Conservation (phyloP, 192 early-diverging fungal genomes). For the Entomortierella beljakovae region DNA sequence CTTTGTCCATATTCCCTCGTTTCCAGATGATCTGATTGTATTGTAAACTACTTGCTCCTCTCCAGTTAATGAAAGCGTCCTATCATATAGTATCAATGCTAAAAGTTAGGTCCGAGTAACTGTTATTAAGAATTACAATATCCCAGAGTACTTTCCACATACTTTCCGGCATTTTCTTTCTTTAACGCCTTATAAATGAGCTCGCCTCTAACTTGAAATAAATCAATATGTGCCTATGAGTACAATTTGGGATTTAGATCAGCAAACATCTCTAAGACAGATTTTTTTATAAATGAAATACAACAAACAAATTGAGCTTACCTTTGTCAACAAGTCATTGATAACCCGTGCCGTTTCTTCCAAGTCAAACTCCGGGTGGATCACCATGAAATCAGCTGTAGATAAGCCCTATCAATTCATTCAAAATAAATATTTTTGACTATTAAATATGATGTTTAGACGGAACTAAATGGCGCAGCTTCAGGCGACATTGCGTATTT, state of each 20-base stretch:
- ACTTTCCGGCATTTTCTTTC: constrained; percentile 46
- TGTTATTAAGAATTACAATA: no score
- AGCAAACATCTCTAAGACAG: background rate
- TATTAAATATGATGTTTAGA: background rate
- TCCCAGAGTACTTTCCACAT: no score
- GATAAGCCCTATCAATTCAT: constrained; percentile 23
- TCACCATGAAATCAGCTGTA: constrained; percentile 13
- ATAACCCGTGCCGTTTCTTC: constrained; percentile 20
- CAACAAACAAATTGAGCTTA: constrained; percentile 4
- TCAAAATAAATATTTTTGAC: background rate
- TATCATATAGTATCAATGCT: constrained; percentile 2
- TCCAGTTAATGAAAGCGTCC: constrained; percentile 57
- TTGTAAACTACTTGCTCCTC: constrained; percentile 87
- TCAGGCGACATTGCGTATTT: background rate
- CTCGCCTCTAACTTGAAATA: constrained; percentile 42
- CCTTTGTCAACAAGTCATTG: constrained; percentile 31
- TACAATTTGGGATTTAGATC: background rate
- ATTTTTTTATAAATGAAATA: background rate
- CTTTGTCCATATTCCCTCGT: constrained; percentile 88
- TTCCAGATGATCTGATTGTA: constrained; percentile 81
- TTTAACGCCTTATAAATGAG: constrained; percentile 43
- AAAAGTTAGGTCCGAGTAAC: no score
- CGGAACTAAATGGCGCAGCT: background rate
- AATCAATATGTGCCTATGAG: constrained; percentile 35
- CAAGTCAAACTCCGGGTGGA: constrained; percentile 11